Conservation (phyloP, 805 yeast genomes). For the Teunomyces cretensis region DNA sequence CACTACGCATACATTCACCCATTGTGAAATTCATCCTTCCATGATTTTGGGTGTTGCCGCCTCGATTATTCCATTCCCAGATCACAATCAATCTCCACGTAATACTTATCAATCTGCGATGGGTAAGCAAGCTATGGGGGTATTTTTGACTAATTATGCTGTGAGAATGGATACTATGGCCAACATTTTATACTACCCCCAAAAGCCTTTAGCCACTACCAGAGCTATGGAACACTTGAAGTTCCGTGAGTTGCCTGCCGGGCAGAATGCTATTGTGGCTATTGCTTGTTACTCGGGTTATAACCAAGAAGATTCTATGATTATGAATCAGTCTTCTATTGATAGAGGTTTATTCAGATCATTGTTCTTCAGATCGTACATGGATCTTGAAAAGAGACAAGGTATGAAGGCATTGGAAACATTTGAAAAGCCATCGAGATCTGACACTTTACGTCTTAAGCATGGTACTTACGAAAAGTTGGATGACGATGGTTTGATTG, state of each 20-base stretch:
- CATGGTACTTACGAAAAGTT: constrained; percentile 98
- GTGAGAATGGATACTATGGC: constrained; percentile 99
- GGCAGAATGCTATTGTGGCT: constrained; percentile 98
- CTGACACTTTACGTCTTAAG: constrained; percentile 91
- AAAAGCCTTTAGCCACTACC: constrained; percentile 96
- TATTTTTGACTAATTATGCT: constrained; percentile 87
- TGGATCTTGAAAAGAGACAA: constrained; percentile 97
- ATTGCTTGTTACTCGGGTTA: constrained; percentile 98
- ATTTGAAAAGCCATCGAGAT: constrained; percentile 94
- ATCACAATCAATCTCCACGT: constrained; percentile 99
- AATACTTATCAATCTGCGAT: constrained; percentile 98
- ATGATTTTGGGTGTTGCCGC: constrained; percentile 99
- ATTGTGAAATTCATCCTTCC: constrained; percentile 98
- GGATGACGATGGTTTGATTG: constrained; percentile 96
- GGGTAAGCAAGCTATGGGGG: constrained; percentile 99
- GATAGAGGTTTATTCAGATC: constrained; percentile 97
- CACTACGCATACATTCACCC: constrained; percentile 81
- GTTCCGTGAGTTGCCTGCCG: constrained; percentile 97
- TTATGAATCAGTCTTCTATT: constrained; percentile 97
- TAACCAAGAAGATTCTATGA: constrained; percentile 99
- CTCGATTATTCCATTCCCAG: constrained; percentile 98
- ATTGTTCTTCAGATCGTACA: constrained; percentile 91
- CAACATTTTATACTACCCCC: constrained; percentile 94
- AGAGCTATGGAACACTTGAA: constrained; percentile 96
- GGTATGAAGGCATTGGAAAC: constrained; percentile 99